Evolutionary conservation across 2,329 filamentous ascomycete genomes (phyloP), one percentile per base, ranked within the genome.

Genomic region (Lomentospora prolificans): DNA sequence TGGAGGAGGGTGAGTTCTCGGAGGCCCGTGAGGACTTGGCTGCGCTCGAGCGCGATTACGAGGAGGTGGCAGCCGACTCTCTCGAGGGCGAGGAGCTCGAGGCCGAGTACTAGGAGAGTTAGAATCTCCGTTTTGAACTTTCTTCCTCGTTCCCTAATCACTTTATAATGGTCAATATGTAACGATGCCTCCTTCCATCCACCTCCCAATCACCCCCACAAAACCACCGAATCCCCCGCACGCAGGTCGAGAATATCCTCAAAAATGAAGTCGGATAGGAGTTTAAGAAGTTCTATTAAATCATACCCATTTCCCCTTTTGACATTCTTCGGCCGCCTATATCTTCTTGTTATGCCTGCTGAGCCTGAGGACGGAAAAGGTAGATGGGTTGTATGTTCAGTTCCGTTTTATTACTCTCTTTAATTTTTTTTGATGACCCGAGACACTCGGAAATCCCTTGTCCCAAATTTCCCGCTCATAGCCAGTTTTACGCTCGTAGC

Each of bases 1-100:
- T 99, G 94, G 94, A 99, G 82, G 94, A 99, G 76, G 94, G 94
- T 75, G 94, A 99, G 77, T 99, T 99, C 84, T 95, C 90, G 57
- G 94, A 99, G 81, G 94, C 94, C 62, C 91, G 94, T 73, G 94
- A 99, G 79, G 94, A 99, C 78, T 79, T 99, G 73, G 94, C 94
- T 72, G 94, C 94, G 65, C 83, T 99, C 61, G 94, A 99, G 84
- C 87, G 91, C 65, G 92, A 99, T 73, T 99, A 99, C 78, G 92
- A 96, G 78, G 94, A 99, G 78, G 94, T 97, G 69, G 92, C 90
- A 62, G 89, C 90, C 67, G 92, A 97, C 76, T 95, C 90, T 61
- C 76, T 95, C 66, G 91, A 91, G 70, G 88, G 84, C 61, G 91
- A 95, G 66, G 89, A 91, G 69, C 77, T 81, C 64, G 90, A 95